phyloP scores from a whole-genome alignment of 768 basidiomycete species.

The Collybia mongolica region DNA sequence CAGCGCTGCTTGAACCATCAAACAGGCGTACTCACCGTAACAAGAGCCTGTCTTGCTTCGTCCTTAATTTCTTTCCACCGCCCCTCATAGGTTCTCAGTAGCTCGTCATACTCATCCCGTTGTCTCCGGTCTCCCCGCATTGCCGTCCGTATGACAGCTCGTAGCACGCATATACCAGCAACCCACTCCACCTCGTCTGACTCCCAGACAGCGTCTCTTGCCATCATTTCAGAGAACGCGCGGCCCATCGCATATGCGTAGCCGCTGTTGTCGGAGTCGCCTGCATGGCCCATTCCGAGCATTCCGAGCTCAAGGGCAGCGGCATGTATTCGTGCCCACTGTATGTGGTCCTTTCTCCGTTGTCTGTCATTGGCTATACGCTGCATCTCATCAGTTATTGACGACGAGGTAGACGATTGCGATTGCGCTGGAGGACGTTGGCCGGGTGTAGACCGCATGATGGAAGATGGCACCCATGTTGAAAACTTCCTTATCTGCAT shows the following conservation, averaged over 20 bases:
- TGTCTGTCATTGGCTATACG: conserved; percentile 60
- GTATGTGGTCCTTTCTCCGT: conserved; percentile 60
- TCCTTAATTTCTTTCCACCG: conserved; percentile 73
- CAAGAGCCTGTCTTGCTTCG: conserved; percentile 60
- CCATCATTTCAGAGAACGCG: conserved; percentile 58
- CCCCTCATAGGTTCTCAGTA: conserved; percentile 57
- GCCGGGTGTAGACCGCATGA: conserved; percentile 8
- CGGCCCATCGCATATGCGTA: conserved; percentile 44
- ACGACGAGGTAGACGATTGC: conserved; percentile 19
- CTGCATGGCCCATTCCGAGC: conserved; percentile 39
- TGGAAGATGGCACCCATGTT: conserved; percentile 43
- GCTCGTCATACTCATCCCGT: conserved; percentile 51
- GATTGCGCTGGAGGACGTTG: conserved; percentile 11
- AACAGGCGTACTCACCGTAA: conserved; percentile 40
- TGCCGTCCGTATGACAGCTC: conserved; percentile 55
- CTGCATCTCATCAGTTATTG: conserved; percentile 53
- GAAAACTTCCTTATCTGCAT: conserved; percentile 58
- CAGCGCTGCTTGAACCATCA: not conserved
- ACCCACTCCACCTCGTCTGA: conserved; percentile 69
- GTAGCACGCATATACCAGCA: conserved; percentile 57
- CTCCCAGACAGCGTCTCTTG: conserved; percentile 67
- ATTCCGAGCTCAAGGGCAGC: conserved; percentile 61
- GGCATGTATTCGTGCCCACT: conserved; percentile 67
- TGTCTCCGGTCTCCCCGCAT: conserved; percentile 45
- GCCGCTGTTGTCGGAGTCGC: conserved; percentile 37